Conservation (phyloP, 441 rosid species). For the Melastoma candidum region DNA sequence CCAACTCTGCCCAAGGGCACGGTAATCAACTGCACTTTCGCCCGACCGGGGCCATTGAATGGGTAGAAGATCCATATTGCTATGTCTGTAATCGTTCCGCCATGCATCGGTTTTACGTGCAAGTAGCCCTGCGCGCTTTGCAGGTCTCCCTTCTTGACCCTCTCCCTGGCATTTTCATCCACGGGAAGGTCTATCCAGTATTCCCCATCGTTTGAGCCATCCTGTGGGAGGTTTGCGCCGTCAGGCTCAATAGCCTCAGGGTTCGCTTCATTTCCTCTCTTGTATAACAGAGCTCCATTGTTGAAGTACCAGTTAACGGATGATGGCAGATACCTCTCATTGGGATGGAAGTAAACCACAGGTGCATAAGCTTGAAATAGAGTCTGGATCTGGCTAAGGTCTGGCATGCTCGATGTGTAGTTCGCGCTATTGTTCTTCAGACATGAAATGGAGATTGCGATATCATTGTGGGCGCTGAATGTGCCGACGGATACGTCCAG, state of each 20-base stretch:
- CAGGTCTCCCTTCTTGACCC: conserved; percentile 4
- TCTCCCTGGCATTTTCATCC: not conserved
- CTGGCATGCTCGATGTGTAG: conserved; percentile 49
- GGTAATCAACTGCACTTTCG: conserved; percentile 7
- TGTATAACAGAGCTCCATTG: conserved; percentile 12
- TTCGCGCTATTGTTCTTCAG: conserved; percentile 36
- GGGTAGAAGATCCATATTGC: conserved; percentile 16
- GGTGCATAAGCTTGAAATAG: conserved; percentile 10
- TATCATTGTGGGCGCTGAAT: conserved; percentile 30
- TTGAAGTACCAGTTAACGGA: conserved; percentile 15
- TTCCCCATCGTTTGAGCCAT: conserved; percentile 9
- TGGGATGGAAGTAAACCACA: conserved; percentile 11
- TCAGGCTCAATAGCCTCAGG: not conserved
- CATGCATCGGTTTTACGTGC: conserved; percentile 13
- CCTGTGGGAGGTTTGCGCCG: conserved; percentile 10
- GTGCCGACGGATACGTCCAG: conserved; percentile 51
- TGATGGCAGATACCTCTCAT: conserved; percentile 12
- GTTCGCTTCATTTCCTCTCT: conserved; percentile 6
- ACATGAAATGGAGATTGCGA: conserved; percentile 28
- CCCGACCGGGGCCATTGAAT: conserved; percentile 10
- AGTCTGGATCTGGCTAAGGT: conserved; percentile 12
- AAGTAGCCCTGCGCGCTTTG: conserved; percentile 7
- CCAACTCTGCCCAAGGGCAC: conserved; percentile 12
- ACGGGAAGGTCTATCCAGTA: conserved; percentile 15
- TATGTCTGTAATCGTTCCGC: conserved; percentile 10